Evolutionary conservation across 2,329 filamentous ascomycete genomes (phyloP), one percentile per base, ranked within the genome.

Genomic region (Annulohypoxylon truncatum): DNA sequence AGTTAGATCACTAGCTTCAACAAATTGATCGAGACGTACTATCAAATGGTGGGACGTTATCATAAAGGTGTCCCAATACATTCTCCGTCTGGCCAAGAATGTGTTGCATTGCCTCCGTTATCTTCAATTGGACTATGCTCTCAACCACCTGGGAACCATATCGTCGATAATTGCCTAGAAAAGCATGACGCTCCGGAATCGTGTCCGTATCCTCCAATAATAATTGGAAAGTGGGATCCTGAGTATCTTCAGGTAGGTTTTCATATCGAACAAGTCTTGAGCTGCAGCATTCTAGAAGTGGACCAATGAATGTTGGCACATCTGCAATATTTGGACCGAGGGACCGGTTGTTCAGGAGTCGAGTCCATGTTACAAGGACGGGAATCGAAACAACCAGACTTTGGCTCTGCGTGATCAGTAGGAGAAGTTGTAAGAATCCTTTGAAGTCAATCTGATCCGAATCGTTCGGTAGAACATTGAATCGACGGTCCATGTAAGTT

Each of bases 141-240:
- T 98, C 95, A 59, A 99, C 93, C 24, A 97, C 87, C 64, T 92
- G 90, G 2, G 90, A 89, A 77, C 94, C 96, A 75, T 97, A 98
- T 64, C 96, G 88, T 38, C 96, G 87, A 78, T 99, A 99, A 75
- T 99, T 98, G 3, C 95, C 94, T 9, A 98, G 85, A 77, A 99
- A 99, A 0, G 94, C 93, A 79, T 99, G 96, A 22, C 94, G 88
- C 77, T 99, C 96, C 0, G 96, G 96, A 18, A 95, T 84, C 0
- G 95, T 98, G 75, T 99, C 96, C 60, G 97, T 96, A 76, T 99
- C 96, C 75, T 98, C 94, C 73, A 94, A 85, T 1, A 99, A 84
- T 71, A 97, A 96, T 9, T 93, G 82, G 63, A 94, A 87, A 0
- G 92, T 94, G 1, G 92, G 85, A 72, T 97, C 90, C 48, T 92